phyloP scores from a whole-genome alignment of 495 filamentous ascomycete species.

The Aspergillus sclerotioniger region DNA sequence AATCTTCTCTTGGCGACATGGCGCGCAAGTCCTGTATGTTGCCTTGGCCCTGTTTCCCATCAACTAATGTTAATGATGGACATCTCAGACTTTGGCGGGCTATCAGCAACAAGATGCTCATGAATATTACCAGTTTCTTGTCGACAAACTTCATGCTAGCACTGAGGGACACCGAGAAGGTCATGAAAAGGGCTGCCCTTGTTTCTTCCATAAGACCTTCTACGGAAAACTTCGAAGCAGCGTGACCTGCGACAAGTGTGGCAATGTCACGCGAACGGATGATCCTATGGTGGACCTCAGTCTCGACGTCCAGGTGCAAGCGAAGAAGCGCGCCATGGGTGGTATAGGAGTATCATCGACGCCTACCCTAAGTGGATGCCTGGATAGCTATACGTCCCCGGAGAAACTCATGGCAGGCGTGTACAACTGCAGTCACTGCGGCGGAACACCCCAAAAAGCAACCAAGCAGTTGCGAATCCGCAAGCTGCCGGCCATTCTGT shows the following conservation, averaged over 20 bases:
- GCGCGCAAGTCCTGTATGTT: slow-evolving; percentile 61
- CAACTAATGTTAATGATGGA: slow-evolving; percentile 6
- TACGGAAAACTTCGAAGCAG: slow-evolving; percentile 84
- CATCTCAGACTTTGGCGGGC: slow-evolving; percentile 71
- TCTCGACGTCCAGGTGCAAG: slow-evolving; percentile 66
- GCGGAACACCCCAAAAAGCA: slow-evolving; percentile 63
- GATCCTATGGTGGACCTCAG: slow-evolving; percentile 87
- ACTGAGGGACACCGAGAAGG: slow-evolving; percentile 40
- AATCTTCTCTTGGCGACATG: slow-evolving; percentile 78
- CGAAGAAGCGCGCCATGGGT: slow-evolving; percentile 51
- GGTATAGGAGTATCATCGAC: slow-evolving; percentile 34
- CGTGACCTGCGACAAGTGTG: slow-evolving; percentile 81
- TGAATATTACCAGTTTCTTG: slow-evolving; percentile 90
- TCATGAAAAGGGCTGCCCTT: slow-evolving; percentile 67
- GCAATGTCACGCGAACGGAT: slow-evolving; percentile 70
- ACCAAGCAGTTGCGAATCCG: slow-evolving; percentile 78
- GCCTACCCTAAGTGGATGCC: slow-evolving; percentile 68
- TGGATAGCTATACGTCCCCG: slow-evolving; percentile 73
- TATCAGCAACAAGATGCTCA: slow-evolving; percentile 93
- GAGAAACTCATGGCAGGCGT: slow-evolving; percentile 72
- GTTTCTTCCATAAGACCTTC: slow-evolving; percentile 86
- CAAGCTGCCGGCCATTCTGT: slow-evolving; percentile 78
- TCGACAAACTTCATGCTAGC: slow-evolving; percentile 72
- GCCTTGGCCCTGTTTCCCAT: background rate
- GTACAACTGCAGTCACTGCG: slow-evolving; percentile 78